These are phyloP conservation scores for Penicillium glabrum DNA, from an alignment of 2,329 filamentous ascomycete species.

Conservation along the genomic window DNA sequence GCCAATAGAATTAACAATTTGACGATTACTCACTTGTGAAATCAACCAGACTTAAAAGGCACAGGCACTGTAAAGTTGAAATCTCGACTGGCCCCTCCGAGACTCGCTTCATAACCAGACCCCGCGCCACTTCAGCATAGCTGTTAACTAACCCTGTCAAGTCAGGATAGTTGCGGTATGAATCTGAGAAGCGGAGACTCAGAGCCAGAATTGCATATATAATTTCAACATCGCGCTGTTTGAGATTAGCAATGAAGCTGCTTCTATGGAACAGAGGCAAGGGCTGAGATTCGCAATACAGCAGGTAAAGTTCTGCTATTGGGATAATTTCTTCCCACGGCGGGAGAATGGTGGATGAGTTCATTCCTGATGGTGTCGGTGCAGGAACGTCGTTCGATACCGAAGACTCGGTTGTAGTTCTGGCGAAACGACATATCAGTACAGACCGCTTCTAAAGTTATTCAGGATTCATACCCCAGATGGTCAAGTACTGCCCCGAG, in stretches of 20 bases:
- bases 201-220: slow-evolving; percentile 43
- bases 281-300: slow-evolving; percentile 53
- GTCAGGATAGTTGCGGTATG: slow-evolving; percentile 21
- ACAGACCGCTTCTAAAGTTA: background rate
- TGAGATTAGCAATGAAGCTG: slow-evolving; percentile 42
- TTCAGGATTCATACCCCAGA: slow-evolving; percentile 30
- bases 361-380: slow-evolving; percentile 10
- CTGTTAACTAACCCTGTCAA: slow-evolving; percentile 30
- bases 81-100: slow-evolving; percentile 42
- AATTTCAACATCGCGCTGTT: slow-evolving; percentile 38
- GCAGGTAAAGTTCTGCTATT: slow-evolving; percentile 46
- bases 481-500: slow-evolving; percentile 36
- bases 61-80: slow-evolving; percentile 45
- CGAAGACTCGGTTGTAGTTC: slow-evolving; percentile 13
- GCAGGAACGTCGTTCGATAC: slow-evolving; percentile 4
- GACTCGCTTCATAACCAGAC: slow-evolving; percentile 40
- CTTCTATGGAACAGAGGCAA: slow-evolving; percentile 48
- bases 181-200: slow-evolving; percentile 43
- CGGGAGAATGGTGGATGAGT: slow-evolving; percentile 32
- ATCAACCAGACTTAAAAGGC: slow-evolving; percentile 42
- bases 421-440: slow-evolving; percentile 9
- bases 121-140: slow-evolving; percentile 40
- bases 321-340: slow-evolving; percentile 40
- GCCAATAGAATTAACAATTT: background rate
- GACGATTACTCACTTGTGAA: slow-evolving; percentile 37